Conservation (phyloP, 2,329 filamentous ascomycete genomes). For the Hawksworthiomyces lignivorus region DNA sequence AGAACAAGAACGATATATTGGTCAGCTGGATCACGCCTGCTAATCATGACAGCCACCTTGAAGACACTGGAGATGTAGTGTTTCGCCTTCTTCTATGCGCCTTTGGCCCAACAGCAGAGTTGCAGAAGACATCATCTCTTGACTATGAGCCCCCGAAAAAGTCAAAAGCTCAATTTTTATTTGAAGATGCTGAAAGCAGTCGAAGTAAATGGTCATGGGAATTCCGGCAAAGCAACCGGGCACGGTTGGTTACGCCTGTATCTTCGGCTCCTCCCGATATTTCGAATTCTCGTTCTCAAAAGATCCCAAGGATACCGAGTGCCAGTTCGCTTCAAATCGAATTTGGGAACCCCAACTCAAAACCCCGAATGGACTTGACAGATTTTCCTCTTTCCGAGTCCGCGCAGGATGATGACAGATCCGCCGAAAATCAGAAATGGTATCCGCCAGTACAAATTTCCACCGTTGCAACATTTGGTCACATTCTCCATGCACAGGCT, state of each 20-base stretch:
- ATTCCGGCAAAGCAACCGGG: slow-evolving; percentile 18
- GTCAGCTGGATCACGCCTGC: slow-evolving; percentile 12
- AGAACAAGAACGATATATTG: slow-evolving; percentile 12
- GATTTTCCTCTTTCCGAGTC: too few species aligned
- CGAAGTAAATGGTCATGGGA: slow-evolving; percentile 29
- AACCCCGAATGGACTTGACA: too few species aligned
- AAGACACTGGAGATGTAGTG: slow-evolving; percentile 37
- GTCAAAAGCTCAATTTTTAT: slow-evolving; percentile 23
- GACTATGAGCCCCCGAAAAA: slow-evolving; percentile 9
- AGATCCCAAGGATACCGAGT: too few species aligned
- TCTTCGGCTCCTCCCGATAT: background rate
- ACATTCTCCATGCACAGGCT: slow-evolving; percentile 33
- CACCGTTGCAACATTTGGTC: slow-evolving; percentile 39
- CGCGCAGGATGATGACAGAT: too few species aligned
- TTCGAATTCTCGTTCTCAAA: too few species aligned
- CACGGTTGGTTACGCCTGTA: slow-evolving; percentile 13
- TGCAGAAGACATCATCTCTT: slow-evolving; percentile 16
- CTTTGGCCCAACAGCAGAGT: slow-evolving; percentile 16
- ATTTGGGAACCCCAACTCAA: too few species aligned
- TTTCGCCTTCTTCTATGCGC: slow-evolving; percentile 36
- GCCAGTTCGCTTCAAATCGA: too few species aligned
- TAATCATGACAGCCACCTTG: slow-evolving; percentile 9
- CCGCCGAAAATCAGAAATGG: background rate
- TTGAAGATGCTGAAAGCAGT: slow-evolving; percentile 20
- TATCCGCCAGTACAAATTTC: slow-evolving; percentile 1